Evolutionary conservation across 2,329 filamentous ascomycete genomes (phyloP).

Genomic region (Botryotinia convoluta): DNA sequence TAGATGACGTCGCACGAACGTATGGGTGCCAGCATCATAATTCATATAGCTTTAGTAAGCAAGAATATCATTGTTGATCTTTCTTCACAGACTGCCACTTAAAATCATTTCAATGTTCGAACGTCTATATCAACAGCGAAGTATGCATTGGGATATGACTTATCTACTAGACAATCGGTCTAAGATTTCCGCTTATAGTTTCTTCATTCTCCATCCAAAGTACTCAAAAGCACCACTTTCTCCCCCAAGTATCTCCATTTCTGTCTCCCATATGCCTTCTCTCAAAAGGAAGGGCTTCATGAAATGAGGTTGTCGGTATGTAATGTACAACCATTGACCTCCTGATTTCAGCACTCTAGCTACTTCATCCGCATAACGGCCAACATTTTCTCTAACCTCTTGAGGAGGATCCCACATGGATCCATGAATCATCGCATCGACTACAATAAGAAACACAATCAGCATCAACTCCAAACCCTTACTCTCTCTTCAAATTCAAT

Average conservation of each 20-base stretch:
- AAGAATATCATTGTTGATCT: neutral
- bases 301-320: conserved; percentile 55
- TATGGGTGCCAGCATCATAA: no score
- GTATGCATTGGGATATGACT: neutral
- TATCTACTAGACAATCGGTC: neutral
- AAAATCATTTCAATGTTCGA: neutral
- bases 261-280: neutral
- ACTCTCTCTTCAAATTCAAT: neutral
- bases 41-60: no score
- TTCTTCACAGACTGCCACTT: neutral
- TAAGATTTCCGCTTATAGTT: neutral
- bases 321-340: conserved; percentile 52
- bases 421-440: conserved; percentile 53
- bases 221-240: conserved; percentile 14
- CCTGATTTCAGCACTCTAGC: conserved; percentile 47
- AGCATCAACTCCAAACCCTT: neutral
- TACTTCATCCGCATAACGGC: conserved; percentile 50
- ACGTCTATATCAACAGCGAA: neutral
- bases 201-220: conserved; percentile 2
- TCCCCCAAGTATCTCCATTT: conserved; percentile 11
- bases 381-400: conserved; percentile 48
- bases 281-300: conserved; percentile 44
- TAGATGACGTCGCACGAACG: no score
- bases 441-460: neutral
- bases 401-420: conserved; percentile 49